Percentiles rank a stretch among this genome's conserved stretches.
Conservation (phyloP, 2,329 filamentous ascomycete species). For the Stemphylium vesicarium region DNA sequence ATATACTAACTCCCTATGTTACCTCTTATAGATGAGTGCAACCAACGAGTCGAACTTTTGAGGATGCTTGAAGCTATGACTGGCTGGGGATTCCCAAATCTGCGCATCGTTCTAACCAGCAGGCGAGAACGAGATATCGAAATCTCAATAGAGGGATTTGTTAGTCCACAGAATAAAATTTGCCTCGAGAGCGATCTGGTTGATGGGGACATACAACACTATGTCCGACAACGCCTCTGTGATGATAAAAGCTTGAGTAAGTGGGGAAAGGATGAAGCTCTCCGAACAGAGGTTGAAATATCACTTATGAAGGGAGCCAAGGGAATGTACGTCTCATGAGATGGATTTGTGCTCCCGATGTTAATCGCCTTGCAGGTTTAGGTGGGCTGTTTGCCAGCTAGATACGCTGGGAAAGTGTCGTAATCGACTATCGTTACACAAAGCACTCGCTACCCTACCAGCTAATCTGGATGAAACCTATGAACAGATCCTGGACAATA, state of each 20-base stretch:
- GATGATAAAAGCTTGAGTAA: constrained; percentile 33
- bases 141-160: constrained; percentile 20
- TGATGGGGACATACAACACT: constrained; percentile 36
- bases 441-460: constrained; percentile 29
- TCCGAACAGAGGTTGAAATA: constrained; percentile 37
- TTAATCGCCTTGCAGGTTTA: constrained; percentile 28
- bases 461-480: constrained; percentile 36
- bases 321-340: constrained; percentile 28
- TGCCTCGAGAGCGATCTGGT: constrained; percentile 34
- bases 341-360: background rate
- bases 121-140: constrained; percentile 37
- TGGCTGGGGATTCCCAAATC: constrained; percentile 27
- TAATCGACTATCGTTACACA: constrained; percentile 24
- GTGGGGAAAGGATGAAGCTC: constrained; percentile 31
- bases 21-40: constrained; percentile 42
- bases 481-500: constrained; percentile 32
- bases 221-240: constrained; percentile 45
- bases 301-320: constrained; percentile 37
- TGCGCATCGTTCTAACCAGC: constrained; percentile 40
- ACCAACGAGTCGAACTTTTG: constrained; percentile 29
- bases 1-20: too few species aligned
- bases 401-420: constrained; percentile 27
- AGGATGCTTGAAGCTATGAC: constrained; percentile 25
- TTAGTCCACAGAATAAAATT: constrained; percentile 20
- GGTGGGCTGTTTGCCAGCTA: constrained; percentile 37